Conservation (phyloP, 257 asterid genomes). For the Solanum clarkiae region DNA sequence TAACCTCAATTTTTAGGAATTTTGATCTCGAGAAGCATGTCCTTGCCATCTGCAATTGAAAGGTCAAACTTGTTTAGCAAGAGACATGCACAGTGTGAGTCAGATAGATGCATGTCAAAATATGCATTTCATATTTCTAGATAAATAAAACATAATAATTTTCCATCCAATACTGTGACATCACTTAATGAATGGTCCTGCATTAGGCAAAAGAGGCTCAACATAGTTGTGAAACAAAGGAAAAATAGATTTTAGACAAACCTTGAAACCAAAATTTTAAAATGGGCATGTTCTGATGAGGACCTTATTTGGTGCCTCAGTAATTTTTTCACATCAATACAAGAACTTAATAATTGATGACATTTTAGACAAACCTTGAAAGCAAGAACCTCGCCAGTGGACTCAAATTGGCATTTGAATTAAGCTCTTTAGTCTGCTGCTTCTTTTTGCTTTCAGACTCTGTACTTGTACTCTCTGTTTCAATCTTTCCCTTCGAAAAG, state of each 20-base stretch:
- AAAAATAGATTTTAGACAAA: background rate
- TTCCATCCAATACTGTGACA: background rate
- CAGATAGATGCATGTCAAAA: background rate
- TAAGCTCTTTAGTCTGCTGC: constrained; percentile 52
- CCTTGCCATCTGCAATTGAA: constrained; percentile 83
- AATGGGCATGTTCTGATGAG: background rate
- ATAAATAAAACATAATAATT: background rate
- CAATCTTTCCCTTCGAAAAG: constrained; percentile 50
- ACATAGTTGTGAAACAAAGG: background rate
- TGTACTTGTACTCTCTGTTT: constrained; percentile 31
- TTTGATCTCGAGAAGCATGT: constrained; percentile 62
- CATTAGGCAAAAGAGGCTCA: background rate
- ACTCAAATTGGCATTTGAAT: constrained; percentile 77
- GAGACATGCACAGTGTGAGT: background rate
- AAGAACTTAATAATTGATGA: background rate
- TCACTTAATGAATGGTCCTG: background rate
- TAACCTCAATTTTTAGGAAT: constrained; percentile 34
- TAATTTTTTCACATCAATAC: background rate
- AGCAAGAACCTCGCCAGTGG: constrained; percentile 97
- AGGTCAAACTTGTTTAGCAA: constrained; percentile 1
- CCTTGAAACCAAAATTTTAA: background rate
- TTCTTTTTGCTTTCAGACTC: constrained; percentile 64
- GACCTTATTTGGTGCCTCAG: background rate
- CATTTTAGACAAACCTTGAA: constrained; percentile 58
- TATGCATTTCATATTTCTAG: background rate